phyloP scores from a whole-genome alignment of 345 rosid genomes.

The Gynandropsis gynandra region DNA sequence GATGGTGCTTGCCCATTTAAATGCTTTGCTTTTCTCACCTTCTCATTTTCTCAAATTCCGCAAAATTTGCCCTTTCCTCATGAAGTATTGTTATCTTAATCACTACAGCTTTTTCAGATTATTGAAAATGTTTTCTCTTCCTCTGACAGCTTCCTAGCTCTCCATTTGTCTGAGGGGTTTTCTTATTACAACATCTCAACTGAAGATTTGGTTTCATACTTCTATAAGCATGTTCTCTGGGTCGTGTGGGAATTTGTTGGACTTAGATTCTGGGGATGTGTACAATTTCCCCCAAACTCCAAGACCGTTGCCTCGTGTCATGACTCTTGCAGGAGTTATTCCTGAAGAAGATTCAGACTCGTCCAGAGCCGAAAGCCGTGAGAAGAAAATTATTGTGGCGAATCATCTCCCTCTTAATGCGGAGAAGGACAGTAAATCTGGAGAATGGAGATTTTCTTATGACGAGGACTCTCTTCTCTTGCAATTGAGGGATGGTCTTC shows the following conservation, averaged over 20 bases:
- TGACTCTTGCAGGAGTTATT: constrained; percentile 65
- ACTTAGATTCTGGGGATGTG: constrained; percentile 53
- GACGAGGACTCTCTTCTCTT: constrained; percentile 55
- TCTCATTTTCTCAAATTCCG: no score
- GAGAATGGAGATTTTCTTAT: constrained; percentile 50
- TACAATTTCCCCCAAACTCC: constrained; percentile 53
- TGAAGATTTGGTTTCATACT: no score
- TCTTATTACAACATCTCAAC: no score
- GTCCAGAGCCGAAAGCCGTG: constrained; percentile 27
- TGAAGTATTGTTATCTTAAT: no score
- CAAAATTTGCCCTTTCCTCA: no score
- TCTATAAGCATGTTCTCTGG: constrained; percentile 68
- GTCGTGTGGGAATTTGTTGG: constrained; percentile 43
- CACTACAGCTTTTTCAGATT: no score
- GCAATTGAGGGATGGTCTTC: constrained; percentile 64
- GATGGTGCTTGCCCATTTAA: no score
- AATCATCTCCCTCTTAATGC: constrained; percentile 50
- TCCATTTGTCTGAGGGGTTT: no score
- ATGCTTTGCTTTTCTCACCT: no score
- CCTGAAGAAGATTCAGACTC: constrained; percentile 52
- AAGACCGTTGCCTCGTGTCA: constrained; percentile 59
- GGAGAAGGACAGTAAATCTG: constrained; percentile 34
- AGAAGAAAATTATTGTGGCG: constrained; percentile 50
- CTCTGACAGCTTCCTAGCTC: no score
- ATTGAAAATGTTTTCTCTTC: no score